Percentiles rank a stretch among this genome's conserved stretches.
phyloP scores from a whole-genome alignment of 176 grass and related monocot species.

The Hordeum marinum region DNA sequence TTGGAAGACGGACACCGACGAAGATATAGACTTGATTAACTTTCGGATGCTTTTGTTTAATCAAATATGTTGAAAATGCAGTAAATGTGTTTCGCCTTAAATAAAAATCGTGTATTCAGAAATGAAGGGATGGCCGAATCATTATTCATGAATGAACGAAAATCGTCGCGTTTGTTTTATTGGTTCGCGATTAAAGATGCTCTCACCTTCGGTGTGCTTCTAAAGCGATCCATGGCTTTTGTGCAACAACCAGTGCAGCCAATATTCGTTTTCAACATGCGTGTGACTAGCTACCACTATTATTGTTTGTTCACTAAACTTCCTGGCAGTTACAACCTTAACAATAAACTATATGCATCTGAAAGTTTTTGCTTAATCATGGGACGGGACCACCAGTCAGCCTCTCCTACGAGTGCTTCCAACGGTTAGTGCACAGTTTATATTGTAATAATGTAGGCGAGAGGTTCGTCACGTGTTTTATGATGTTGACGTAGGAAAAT shows the following conservation, averaged over 20 bases:
- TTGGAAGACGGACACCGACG: too few relatives aligned
- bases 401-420: neutral
- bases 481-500: neutral
- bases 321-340: neutral
- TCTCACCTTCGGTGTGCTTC: neutral
- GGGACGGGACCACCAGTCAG: neutral
- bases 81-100: too few relatives aligned
- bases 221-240: neutral
- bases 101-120: too few relatives aligned
- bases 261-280: conserved; percentile 2
- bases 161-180: too few relatives aligned
- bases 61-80: too few relatives aligned
- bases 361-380: neutral
- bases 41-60: too few relatives aligned
- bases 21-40: too few relatives aligned
- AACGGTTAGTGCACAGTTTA: neutral
- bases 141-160: too few relatives aligned
- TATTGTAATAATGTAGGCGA: neutral
- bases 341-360: neutral
- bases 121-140: too few relatives aligned
- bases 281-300: neutral
- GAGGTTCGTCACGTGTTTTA: neutral
- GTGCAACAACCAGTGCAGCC: neutral
- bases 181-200: too few relatives aligned
- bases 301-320: neutral